phyloP scores from a whole-genome alignment of 2,329 filamentous ascomycete species.

The Xylariaceae sp. region DNA sequence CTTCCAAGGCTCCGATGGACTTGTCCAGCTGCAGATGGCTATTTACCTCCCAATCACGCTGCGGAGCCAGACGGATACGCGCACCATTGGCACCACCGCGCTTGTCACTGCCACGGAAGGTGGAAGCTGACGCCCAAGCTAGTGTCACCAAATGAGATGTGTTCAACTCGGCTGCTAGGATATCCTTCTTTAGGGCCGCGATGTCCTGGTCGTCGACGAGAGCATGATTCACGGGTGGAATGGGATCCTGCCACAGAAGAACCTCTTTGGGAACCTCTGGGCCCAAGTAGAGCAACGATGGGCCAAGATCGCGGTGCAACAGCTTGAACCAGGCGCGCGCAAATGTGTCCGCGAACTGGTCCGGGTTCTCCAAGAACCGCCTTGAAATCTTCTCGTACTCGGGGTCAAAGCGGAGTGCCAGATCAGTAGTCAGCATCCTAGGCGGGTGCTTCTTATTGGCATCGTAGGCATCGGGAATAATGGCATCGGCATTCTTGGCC shows the following conservation, averaged over 20 bases:
- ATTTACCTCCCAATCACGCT: conserved; percentile 77
- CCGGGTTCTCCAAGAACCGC: conserved; percentile 71
- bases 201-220: conserved; percentile 69
- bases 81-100: conserved; percentile 83
- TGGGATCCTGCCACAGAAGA: conserved; percentile 77
- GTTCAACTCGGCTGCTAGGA: conserved; percentile 68
- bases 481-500: conserved; percentile 69
- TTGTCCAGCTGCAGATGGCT: conserved; percentile 70
- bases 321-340: conserved; percentile 84
- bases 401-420: conserved; percentile 75
- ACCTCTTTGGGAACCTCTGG: conserved; percentile 75
- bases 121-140: conserved; percentile 74
- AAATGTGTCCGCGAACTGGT: conserved; percentile 73
- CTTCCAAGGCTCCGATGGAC: conserved; percentile 67
- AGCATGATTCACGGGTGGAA: conserved; percentile 65
- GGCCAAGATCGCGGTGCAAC: conserved; percentile 80
- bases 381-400: conserved; percentile 78
- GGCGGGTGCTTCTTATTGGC: conserved; percentile 74
- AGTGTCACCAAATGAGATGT: conserved; percentile 67
- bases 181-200: conserved; percentile 70
- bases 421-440: conserved; percentile 79
- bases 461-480: conserved; percentile 77
- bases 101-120: conserved; percentile 79
- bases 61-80: conserved; percentile 75
- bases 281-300: conserved; percentile 72